Evolutionary conservation across 495 filamentous ascomycete genomes (phyloP), one percentile per base, ranked within the genome.

Genomic region (Neurospora hispaniola): DNA sequence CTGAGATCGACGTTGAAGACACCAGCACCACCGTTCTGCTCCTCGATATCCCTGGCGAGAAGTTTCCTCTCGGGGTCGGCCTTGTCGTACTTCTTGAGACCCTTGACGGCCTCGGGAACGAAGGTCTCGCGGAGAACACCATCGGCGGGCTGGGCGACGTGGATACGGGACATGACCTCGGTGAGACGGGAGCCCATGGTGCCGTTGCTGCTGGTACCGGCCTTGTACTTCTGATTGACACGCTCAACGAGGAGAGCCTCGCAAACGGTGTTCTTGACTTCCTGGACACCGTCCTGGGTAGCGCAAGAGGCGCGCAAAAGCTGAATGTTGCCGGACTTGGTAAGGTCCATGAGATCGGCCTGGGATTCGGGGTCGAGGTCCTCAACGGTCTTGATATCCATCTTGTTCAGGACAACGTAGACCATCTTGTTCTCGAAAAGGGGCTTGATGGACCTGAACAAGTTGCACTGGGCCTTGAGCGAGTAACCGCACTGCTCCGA

Each of bases 401-500:
- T 97, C 87, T 99, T 99, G 88, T 99, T 99, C 82, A 98, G 88
- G 70, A 99, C 92, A 68, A 99, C 86, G 82, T 96, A 98, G 43
- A 97, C 93, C 68, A 97, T 89, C 85, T 98, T 98, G 83, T 98
- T 97, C 72, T 95, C 90, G 79, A 99, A 99, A 31, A 99, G 86
- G 5, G 96, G 96, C 84, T 94, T 97, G 81, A 99, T 97, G 78
- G 90, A 94, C 84, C 93, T 90, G 88, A 96, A 99, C 20, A 99
- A 89, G 76, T 93, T 83, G 80, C 97, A 93, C 82, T 99, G 96
- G 10, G 94, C 94, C 72, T 89, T 83, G 62, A 99, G 92, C 3
- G 93, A 94, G 85, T 98, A 99, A 43, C 96, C 96, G 75, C 96
- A 99, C 85, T 98, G 94, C 84, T 98, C 96, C 20, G 93, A 96